A percentile compares a stretch with the other conserved stretches of the same genome.
Conservation (phyloP, 1,284 basidiomycete species). For the Mycena sp. region DNA sequence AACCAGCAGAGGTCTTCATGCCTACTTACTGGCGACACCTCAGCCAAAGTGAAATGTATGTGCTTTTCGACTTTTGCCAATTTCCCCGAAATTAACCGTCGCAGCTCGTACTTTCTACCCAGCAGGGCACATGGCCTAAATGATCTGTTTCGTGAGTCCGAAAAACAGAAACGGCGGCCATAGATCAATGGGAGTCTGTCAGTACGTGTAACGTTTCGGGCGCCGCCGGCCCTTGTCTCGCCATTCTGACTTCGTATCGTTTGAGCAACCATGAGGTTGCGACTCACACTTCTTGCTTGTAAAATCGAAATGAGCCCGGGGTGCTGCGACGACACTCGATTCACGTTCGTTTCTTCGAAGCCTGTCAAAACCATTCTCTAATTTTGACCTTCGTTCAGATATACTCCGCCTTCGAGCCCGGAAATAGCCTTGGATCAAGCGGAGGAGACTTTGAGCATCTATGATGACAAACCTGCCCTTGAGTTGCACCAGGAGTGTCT, state of each 20-base stretch:
- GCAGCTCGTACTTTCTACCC: too few relatives aligned
- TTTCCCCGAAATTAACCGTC: too few relatives aligned
- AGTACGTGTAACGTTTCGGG: slow-evolving; percentile 23
- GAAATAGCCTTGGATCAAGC: slow-evolving; percentile 13
- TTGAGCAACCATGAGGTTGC: slow-evolving; percentile 23
- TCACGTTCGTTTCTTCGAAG: slow-evolving; percentile 14
- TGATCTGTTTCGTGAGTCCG: slow-evolving; percentile 23
- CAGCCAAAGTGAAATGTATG: slow-evolving; percentile 23
- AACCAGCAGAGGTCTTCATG: too few relatives aligned
- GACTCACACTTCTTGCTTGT: slow-evolving; percentile 13
- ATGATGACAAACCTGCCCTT: neutral
- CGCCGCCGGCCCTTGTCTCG: slow-evolving; percentile 18
- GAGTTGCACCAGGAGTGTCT: slow-evolving; percentile 15
- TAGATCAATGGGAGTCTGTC: neutral
- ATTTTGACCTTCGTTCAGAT: neutral
- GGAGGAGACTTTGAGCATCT: neutral
- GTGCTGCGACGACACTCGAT: slow-evolving; percentile 19
- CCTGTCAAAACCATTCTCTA: neutral
- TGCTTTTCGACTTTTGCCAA: slow-evolving; percentile 27
- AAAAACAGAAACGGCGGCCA: neutral
- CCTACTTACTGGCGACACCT: slow-evolving; percentile 8
- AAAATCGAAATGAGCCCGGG: slow-evolving; percentile 23
- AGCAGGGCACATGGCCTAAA: slow-evolving; percentile 22
- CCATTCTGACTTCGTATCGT: too few relatives aligned
- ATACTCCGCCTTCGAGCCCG: slow-evolving; percentile 21